Conservation (phyloP, 140 eudicot genomes). For the Bidens hawaiensis region DNA sequence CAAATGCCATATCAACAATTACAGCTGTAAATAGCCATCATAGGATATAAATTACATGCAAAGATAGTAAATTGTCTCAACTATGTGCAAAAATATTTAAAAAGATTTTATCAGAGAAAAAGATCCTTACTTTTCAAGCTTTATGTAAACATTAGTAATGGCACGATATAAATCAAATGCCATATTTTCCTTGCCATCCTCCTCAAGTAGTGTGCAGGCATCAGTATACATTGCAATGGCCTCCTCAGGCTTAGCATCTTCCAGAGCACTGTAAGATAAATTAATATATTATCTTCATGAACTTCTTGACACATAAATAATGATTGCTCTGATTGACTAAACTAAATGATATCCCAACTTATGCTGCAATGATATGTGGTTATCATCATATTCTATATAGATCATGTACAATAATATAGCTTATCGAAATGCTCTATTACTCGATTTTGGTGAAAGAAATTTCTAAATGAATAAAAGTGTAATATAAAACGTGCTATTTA, state of each 20-base stretch:
- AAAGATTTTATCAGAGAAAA: conserved; percentile 1
- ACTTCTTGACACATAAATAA: neutral
- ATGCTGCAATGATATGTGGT: neutral
- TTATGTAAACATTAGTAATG: conserved; percentile 61
- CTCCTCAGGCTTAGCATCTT: conserved; percentile 69
- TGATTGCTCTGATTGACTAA: neutral
- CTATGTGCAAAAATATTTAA: neutral
- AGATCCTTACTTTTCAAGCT: conserved; percentile 73
- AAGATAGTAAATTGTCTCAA: neutral
- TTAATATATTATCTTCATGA: neutral
- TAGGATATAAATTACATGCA: neutral
- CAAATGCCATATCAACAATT: too few species aligned
- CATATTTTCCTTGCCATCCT: conserved; percentile 89
- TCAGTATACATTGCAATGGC: conserved; percentile 68
- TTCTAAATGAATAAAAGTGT: neutral
- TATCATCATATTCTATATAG: neutral
- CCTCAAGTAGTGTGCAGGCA: conserved; percentile 73
- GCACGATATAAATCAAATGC: conserved; percentile 89
- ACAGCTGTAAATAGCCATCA: neutral
- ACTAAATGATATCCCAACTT: neutral
- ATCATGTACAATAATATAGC: too few species aligned
- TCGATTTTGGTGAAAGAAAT: conserved; percentile 2
- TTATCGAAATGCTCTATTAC: too few species aligned
- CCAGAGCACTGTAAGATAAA: conserved; percentile 50
- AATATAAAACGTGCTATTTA: neutral